Conservation (phyloP, 148 eudicot species). For the Rhododendron griersonianum region DNA sequence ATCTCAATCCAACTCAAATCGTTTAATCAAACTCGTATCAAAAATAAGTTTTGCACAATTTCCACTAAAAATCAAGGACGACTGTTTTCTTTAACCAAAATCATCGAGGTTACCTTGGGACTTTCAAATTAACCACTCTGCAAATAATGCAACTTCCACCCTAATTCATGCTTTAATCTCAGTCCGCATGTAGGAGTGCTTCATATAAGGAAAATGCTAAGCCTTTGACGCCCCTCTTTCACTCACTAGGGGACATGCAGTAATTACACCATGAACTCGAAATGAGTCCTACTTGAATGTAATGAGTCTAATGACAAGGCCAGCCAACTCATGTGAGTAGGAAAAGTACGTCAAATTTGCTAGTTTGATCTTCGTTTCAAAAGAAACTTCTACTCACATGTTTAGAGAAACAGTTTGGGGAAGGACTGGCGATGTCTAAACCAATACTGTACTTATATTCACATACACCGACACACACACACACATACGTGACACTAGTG, state of each 20-base stretch:
- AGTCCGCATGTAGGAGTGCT: background rate
- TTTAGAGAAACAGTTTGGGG: no score
- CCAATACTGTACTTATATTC: background rate
- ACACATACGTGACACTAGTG: background rate
- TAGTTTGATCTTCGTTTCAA: background rate
- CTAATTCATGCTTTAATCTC: background rate
- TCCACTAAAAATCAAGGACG: background rate
- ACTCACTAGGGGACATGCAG: background rate
- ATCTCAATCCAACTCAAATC: background rate
- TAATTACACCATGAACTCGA: background rate
- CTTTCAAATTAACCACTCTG: background rate
- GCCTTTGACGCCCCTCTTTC: background rate
- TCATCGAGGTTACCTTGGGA: background rate
- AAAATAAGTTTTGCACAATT: background rate
- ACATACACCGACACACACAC: background rate
- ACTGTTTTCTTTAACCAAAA: background rate
- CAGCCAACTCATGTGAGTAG: background rate
- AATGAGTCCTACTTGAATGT: background rate
- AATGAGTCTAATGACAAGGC: background rate
- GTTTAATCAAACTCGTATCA: background rate
- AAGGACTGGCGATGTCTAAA: background rate
- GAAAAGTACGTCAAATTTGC: background rate
- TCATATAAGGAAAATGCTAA: background rate
- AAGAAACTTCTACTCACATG: background rate
- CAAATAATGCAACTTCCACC: background rate